Evolutionary conservation across 1,284 basidiomycete species (phyloP), one percentile per base, ranked within the genome.

Genomic region (Lignosus rhinocerotis): DNA sequence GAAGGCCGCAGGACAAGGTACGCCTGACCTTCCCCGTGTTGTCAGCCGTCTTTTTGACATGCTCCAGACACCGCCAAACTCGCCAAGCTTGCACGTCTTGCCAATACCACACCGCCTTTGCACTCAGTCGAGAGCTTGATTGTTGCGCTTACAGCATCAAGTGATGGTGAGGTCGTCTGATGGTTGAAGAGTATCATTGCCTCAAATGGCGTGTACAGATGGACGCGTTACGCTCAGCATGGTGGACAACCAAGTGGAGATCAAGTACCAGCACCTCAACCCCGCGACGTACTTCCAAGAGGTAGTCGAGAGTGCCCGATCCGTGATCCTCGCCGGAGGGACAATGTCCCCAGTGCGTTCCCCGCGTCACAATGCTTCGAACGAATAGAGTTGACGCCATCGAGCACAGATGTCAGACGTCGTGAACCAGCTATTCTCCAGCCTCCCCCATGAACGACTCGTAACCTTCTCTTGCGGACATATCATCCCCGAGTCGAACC

Each of bases 181-280:
- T 70, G n/a, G 43, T 49, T 8, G 6, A 17, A 9, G 41, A 2
- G n/a, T 8, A 17, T 17, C 16, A 43, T 21, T 10, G 19, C 11
- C 41, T 43, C n/a, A 43, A 16, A 7, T 6, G 47, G 46, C 46
- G 45, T 48, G 53, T 30, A 6, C 56, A 91, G 88, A 92, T 62
- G 88, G 88, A 0, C 81, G 88, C 30, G 73, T 91, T 9, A 84
- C 81, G 3, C 72, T 92, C 30, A 76, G 81, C 14, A 60, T 83
- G 5, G 65, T 69, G 0, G 76, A 80, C 39, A 78, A 79, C 56
- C 77, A 78, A 1, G 78, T 92, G 0, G 85, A 88, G 58, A 78
- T 98, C 55, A 94, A 92, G 67, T 99, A 98, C 69, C 92, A 98
- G 64, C 86, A 96, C 36, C 83, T 99, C n/a, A 97, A 99, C 68